phyloP scores from a whole-genome alignment of 176 grass and related monocot species.

The Phyllostachys edulis region DNA sequence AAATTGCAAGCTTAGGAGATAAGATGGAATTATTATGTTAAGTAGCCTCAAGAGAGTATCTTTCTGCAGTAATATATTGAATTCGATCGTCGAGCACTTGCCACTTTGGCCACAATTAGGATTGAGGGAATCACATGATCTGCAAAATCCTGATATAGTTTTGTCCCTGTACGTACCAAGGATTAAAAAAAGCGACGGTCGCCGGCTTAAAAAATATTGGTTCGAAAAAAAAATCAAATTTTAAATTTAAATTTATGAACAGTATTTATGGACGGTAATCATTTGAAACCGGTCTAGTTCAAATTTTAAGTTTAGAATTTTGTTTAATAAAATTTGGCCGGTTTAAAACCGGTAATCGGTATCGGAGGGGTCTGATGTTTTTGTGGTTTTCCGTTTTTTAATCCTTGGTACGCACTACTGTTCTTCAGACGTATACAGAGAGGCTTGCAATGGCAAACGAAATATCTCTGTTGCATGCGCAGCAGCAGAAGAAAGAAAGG shows the following conservation, averaged over 20 bases:
- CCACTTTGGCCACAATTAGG: slow-evolving; percentile 7
- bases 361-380: no score
- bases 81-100: background rate
- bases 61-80: slow-evolving; percentile 17
- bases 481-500: slow-evolving; percentile 11
- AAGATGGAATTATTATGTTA: slow-evolving; percentile 26
- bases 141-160: background rate
- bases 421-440: slow-evolving; percentile 11
- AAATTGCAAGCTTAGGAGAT: background rate
- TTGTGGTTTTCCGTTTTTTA: no score
- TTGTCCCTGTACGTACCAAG: background rate
- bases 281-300: no score
- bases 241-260: no score
- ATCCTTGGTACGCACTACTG: background rate
- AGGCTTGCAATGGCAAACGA: background rate
- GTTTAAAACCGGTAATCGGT: no score
- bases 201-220: no score
- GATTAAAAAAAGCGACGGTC: no score
- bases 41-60: slow-evolving; percentile 17
- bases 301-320: no score
- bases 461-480: background rate
- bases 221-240: no score
- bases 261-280: no score
- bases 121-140: slow-evolving; percentile 16
- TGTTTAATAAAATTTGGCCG: no score